Evolutionary conservation across 306 rosid genomes (phyloP).

Genomic region (Mimosa bimucronata): DNA sequence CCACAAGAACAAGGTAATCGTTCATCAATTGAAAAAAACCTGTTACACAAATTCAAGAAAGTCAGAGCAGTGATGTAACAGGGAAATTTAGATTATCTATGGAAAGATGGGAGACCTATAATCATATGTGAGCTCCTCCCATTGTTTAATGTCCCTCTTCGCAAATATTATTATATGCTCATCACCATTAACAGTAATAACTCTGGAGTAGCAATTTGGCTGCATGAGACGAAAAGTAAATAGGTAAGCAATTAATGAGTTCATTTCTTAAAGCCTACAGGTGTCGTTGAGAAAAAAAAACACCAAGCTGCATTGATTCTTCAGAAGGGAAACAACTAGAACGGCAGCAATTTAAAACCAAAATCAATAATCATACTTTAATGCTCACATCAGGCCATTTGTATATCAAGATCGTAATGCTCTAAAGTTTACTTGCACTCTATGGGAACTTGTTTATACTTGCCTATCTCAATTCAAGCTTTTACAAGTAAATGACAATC

Average conservation of each 20-base stretch:
- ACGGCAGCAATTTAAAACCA: constrained; percentile 28
- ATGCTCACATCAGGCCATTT: constrained; percentile 13
- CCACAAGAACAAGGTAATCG: constrained; percentile 96
- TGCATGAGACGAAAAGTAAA: constrained; percentile 53
- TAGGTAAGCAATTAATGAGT: constrained; percentile 27
- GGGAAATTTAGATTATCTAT: constrained; percentile 26
- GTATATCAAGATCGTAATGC: neutral
- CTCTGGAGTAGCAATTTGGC: constrained; percentile 99
- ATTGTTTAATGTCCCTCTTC: constrained; percentile 91
- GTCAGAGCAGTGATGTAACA: constrained; percentile 43
- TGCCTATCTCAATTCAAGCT: constrained; percentile 21
- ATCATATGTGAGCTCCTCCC: constrained; percentile 99
- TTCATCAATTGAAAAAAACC: constrained; percentile 95
- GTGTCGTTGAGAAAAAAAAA: neutral
- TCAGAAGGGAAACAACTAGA: constrained; percentile 7
- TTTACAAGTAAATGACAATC: constrained; percentile 2
- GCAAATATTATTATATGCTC: constrained; percentile 98
- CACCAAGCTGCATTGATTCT: neutral
- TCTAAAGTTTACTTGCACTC: constrained; percentile 31
- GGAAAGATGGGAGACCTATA: constrained; percentile 66
- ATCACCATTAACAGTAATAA: constrained; percentile 80
- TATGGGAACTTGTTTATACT: constrained; percentile 9
- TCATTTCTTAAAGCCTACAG: constrained; percentile 4
- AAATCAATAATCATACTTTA: constrained; percentile 1
- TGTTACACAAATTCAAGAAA: constrained; percentile 43